Base-by-base conservation (phyloP, 2,329 filamentous ascomycete genomes). In the Mycosphaerella sp. region DNA sequence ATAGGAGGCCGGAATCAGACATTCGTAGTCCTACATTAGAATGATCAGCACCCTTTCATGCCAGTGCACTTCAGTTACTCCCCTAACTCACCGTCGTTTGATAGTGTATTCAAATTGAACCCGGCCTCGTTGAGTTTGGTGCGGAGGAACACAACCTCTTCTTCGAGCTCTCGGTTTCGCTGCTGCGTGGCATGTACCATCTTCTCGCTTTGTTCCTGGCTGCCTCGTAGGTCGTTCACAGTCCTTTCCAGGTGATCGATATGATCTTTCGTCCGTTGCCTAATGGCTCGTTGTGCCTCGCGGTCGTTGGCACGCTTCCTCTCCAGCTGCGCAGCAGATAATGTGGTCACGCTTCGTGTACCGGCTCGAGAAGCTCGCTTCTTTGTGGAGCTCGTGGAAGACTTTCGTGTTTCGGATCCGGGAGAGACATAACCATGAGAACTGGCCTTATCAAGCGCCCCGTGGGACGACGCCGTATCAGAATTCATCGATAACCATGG, bases 251-350 rank as follows among this genome's bases (percentile, higher is more conserved):
- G 73, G 29, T 70, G 71, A 58, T 82, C 79, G 56, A 81, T 81
- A 64, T 80, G 79, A 59, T 80, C 78, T 59, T 80, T 81, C 41
- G 78, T 82, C 56, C 80, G 70, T 63, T 80, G 78, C 31, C 80
- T 76, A 59, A 81, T 82, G 46, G 78, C 79, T 59, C 79, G 74
- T 64, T 82, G 80, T 51, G 80, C 79, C 67, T 82, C 80, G 57
- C 80, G 74, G 65, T 82, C 80, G 66, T 82, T 82, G 57, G 80
- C 80, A 55, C 80, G 73, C 66, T 82, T 82, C 48, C 80, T 72
- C 62, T 82, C 80, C 46, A 82, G 70, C 62, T 82, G 80, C 54
- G 80, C 79, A 32, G 77, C 74, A 12, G 79, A 80, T 51, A 82
- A 70, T 8, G 78, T 78, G 38, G 76, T 77, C 41, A 82, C 80